These are phyloP conservation scores for Coemansia sp. DNA, from an alignment of 192 early-diverging fungal genomes.

Conservation along the genomic window DNA sequence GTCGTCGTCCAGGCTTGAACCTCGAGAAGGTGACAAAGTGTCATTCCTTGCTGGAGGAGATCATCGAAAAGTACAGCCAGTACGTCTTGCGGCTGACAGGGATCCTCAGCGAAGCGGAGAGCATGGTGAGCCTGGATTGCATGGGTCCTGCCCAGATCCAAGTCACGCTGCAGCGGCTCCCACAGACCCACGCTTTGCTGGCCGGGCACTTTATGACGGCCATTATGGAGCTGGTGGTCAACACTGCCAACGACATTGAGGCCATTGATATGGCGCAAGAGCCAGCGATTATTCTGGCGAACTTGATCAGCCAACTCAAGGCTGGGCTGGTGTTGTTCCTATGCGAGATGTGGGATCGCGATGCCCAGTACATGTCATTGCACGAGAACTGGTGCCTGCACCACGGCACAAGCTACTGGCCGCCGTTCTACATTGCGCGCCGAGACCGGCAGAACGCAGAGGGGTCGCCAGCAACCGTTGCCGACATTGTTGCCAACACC, in stretches of 20 bases:
- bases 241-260: constrained; percentile 79
- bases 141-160: constrained; percentile 19
- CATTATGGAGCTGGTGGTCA: constrained; percentile 74
- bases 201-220: constrained; percentile 76
- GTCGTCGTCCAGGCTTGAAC: constrained; percentile 50
- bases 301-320: constrained; percentile 73
- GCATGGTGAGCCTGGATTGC: constrained; percentile 26
- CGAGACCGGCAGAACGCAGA: constrained; percentile 34
- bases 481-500: constrained; percentile 50
- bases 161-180: constrained; percentile 44
- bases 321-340: constrained; percentile 73
- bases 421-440: constrained; percentile 37
- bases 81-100: constrained; percentile 49
- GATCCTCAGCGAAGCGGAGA: constrained; percentile 40
- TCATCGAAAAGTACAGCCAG: constrained; percentile 53
- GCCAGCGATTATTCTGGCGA: constrained; percentile 67
- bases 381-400: constrained; percentile 53
- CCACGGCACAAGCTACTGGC: constrained; percentile 55
- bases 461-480: constrained; percentile 29
- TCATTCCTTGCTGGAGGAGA: constrained; percentile 50
- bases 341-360: constrained; percentile 76
- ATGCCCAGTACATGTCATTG: constrained; percentile 57
- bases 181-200: constrained; percentile 63
- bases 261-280: constrained; percentile 74
- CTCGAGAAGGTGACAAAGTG: constrained; percentile 55